Base-by-base conservation (phyloP, 2,329 filamentous ascomycete genomes). In the Pseudophaeomoniella oleicola region DNA sequence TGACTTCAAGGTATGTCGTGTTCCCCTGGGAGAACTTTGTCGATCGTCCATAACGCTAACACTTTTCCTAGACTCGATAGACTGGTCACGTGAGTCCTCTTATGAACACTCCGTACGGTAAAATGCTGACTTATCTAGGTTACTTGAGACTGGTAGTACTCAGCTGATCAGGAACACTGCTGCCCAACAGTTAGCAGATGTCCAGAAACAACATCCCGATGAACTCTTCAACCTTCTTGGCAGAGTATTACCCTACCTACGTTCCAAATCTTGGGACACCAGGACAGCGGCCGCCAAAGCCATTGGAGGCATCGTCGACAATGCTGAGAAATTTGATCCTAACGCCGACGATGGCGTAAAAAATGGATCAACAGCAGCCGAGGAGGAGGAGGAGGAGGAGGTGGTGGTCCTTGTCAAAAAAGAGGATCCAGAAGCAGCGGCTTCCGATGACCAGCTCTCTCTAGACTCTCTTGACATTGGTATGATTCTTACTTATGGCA, bases 141-240 rank as follows among this genome's bases (percentile, higher is more conserved):
- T 98, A 56, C 78, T 98, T 50, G 90, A 98, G 70, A 96, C 90
- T 39, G 90, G 90, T 50, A 96, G 88, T 63, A 98, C 90, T 42
- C 80, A 81, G 55, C 70, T 98, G 47, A 96, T 98, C 55, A 80
- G 92, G 48, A 93, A 94, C 54, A 98, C 90, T 44, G 92, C 90
- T 43, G 90, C 93, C 43, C 86, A 92, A 54, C 90, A 98, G 62
- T 72, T 98, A 44, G 90, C 87, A 43, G 90, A 98, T 61, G 90
- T 94, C 59, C 92, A 98, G 61, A 96, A 94, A 56, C 83, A 90
- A 57, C 90, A 96, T 51, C 90, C 90, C 0, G 88, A 98, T 61
- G 92, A 98, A 58, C 68, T 98, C 1, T 96, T 96, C 62, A 94
- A 96, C 54, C 71, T 98, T 4, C 71, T 98, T 10, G 88, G 85